These are phyloP conservation scores for Mortierella hygrophila DNA, from an alignment of 192 early-diverging fungal species.

Conservation along the genomic window DNA sequence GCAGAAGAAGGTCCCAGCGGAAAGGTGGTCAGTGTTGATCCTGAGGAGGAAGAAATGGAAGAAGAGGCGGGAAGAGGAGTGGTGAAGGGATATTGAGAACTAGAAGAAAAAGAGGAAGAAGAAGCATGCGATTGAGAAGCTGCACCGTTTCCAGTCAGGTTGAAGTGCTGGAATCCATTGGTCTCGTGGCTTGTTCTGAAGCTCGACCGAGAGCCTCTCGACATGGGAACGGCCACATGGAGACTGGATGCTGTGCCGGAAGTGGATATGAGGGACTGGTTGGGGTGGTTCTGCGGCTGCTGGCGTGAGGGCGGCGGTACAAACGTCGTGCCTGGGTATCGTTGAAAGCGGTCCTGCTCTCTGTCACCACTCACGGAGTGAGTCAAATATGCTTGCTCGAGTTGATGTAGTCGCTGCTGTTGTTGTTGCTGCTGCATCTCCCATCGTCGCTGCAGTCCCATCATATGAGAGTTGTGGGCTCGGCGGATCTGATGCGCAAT, in stretches of 20 bases:
- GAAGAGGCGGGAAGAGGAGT: not conserved
- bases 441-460: constrained; percentile 23
- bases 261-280: not conserved
- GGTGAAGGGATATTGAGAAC: not conserved
- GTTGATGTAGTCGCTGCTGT: not conserved
- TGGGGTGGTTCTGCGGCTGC: constrained; percentile 9
- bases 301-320: constrained; percentile 25
- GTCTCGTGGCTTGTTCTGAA: constrained; percentile 35
- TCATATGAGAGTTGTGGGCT: constrained; percentile 15
- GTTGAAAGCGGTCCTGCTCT: not conserved
- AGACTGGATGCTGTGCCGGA: not conserved
- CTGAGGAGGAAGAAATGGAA: not conserved
- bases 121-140: not conserved
- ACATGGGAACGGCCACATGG: constrained; percentile 12
- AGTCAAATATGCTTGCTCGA: not conserved
- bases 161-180: constrained; percentile 32
- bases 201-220: constrained; percentile 11
- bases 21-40: not conserved
- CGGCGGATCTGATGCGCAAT: constrained; percentile 39
- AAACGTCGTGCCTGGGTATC: constrained; percentile 14
- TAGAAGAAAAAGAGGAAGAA: not conserved
- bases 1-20: not conserved
- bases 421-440: constrained; percentile 17
- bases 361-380: not conserved
- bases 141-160: not conserved